These are phyloP conservation scores for Mucor racemosus DNA, from an alignment of 371 early-diverging fungal genomes.

Conservation along the genomic window DNA sequence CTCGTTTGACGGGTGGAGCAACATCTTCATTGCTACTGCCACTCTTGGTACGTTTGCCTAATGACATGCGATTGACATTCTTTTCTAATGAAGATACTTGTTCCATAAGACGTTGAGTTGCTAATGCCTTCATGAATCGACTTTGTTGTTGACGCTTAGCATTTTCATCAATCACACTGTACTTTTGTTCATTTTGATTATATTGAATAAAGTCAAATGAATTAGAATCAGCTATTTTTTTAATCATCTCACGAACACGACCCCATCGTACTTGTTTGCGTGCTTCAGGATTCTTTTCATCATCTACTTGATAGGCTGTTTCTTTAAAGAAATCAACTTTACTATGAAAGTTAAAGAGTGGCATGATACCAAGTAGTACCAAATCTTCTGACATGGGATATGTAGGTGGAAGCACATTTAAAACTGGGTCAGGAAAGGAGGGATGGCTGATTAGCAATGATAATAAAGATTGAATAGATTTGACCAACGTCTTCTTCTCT, in stretches of 20 bases:
- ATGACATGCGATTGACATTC: slow-evolving; percentile 47
- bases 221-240: slow-evolving; percentile 43
- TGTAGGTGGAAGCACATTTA: slow-evolving; percentile 39
- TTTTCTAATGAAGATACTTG: slow-evolving; percentile 67
- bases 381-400: slow-evolving; percentile 53
- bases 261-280: slow-evolving; percentile 54
- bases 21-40: background rate
- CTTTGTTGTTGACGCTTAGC: slow-evolving; percentile 62
- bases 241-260: slow-evolving; percentile 42
- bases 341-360: slow-evolving; percentile 37
- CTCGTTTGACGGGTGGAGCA: slow-evolving; percentile 6
- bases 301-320: slow-evolving; percentile 24
- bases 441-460: slow-evolving; percentile 40
- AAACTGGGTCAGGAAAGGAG: slow-evolving; percentile 47
- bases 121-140: slow-evolving; percentile 66
- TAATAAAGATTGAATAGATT: slow-evolving; percentile 42
- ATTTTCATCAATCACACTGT: slow-evolving; percentile 61
- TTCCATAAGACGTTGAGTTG: slow-evolving; percentile 65
- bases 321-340: slow-evolving; percentile 53
- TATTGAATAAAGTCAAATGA: slow-evolving; percentile 58
- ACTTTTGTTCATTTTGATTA: slow-evolving; percentile 53
- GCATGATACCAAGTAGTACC: slow-evolving; percentile 36
- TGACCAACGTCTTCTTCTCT: slow-evolving; percentile 31
- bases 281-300: slow-evolving; percentile 30
- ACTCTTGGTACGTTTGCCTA: slow-evolving; percentile 7